phyloP scores from a whole-genome alignment of 306 rosid species.

The Dalbergia oliveri region DNA sequence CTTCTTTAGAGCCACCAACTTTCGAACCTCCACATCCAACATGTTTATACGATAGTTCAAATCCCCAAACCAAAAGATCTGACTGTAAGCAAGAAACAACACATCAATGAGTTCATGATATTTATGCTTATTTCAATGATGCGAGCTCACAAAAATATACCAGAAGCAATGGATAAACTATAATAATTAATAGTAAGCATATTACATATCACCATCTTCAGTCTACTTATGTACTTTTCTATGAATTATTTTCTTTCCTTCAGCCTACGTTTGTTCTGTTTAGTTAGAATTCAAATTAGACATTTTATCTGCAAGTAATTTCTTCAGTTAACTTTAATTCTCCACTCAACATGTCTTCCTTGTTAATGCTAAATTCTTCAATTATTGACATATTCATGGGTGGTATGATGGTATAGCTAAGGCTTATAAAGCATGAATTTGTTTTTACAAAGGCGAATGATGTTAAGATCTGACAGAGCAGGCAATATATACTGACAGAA shows the following conservation, averaged over 20 bases:
- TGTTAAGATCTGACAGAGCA: neutral
- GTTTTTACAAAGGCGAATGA: neutral
- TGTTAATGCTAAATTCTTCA: neutral
- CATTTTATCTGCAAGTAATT: neutral
- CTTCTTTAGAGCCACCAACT: conserved; percentile 61
- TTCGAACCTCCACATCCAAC: conserved; percentile 70
- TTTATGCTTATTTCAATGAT: conserved; percentile 21
- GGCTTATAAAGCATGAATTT: neutral
- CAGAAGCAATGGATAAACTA: neutral
- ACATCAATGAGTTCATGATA: conserved; percentile 37
- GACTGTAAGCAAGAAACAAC: conserved; percentile 62
- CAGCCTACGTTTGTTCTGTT: neutral
- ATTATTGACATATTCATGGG: neutral
- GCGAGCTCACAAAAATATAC: neutral
- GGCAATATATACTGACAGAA: neutral
- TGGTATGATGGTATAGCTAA: neutral
- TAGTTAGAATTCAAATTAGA: conserved; percentile 5
- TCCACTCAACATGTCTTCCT: neutral
- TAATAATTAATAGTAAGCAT: too few species aligned
- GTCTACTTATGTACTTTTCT: neutral
- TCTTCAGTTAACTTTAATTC: conserved; percentile 7
- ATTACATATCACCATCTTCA: too few species aligned
- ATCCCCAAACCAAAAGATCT: conserved; percentile 97
- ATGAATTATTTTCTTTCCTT: neutral
- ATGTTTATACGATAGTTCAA: conserved; percentile 87